A percentile compares a stretch with the other conserved stretches of the same genome.
Evolutionary conservation across 257 asterid species (phyloP).

Genomic region (Fraxinus quadrangulata): DNA sequence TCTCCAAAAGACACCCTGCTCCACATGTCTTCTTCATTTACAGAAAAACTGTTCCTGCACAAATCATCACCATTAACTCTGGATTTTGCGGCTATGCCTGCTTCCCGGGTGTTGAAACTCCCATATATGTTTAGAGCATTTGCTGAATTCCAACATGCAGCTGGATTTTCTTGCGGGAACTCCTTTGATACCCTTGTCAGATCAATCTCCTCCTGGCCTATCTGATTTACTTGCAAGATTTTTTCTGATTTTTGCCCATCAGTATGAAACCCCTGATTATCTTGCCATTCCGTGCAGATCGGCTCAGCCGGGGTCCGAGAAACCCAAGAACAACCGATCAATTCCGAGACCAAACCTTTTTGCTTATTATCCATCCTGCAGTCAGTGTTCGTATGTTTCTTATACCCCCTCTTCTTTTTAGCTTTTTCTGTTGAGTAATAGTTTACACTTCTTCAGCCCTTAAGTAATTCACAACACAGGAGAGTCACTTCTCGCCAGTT

Average conservation of each 20-base stretch:
- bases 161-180: neutral
- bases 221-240: constrained; percentile 9
- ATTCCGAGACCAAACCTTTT: constrained; percentile 34
- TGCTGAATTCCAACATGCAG: constrained; percentile 29
- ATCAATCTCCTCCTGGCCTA: neutral
- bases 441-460: neutral
- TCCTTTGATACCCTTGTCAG: neutral
- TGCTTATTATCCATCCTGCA: constrained; percentile 49
- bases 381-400: constrained; percentile 30
- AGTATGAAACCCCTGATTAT: constrained; percentile 17
- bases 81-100: neutral
- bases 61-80: constrained; percentile 20
- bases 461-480: neutral
- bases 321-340: constrained; percentile 51
- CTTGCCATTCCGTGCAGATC: constrained; percentile 41
- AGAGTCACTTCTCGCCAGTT: neutral
- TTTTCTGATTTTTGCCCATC: constrained; percentile 22
- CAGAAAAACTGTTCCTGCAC: constrained; percentile 15
- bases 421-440: neutral
- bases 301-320: constrained; percentile 66
- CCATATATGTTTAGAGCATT: constrained; percentile 15
- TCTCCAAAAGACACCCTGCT: constrained; percentile 36
- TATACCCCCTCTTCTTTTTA: neutral
- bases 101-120: constrained; percentile 4
- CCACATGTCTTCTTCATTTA: constrained; percentile 33